A percentile compares a stretch with the other conserved stretches of the same genome.
Evolutionary conservation across 148 eudicot species (phyloP).

Genomic region (Cornus controversa): DNA sequence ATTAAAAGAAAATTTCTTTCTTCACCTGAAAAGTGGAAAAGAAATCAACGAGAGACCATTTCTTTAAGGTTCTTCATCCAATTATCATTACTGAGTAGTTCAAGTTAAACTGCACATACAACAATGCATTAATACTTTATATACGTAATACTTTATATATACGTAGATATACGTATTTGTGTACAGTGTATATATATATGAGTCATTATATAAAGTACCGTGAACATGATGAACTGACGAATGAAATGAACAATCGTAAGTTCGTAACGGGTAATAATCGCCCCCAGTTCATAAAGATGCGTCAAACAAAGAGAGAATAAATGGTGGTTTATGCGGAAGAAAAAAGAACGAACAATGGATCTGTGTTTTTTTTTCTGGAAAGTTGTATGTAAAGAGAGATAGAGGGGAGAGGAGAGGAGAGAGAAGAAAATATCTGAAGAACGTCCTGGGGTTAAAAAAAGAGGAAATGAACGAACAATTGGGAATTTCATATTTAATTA

Average conservation of each 20-base stretch:
- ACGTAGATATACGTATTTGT: not conserved
- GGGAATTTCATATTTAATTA: not conserved
- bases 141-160: too few relatives aligned
- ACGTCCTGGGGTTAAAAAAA: not conserved
- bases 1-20: not conserved
- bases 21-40: not conserved
- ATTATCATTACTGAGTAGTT: not conserved
- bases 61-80: conserved; percentile 8
- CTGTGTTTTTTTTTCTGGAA: too few relatives aligned
- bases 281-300: not conserved
- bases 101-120: not conserved
- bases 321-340: too few relatives aligned
- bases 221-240: not conserved
- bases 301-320: not conserved
- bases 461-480: too few relatives aligned
- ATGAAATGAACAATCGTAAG: not conserved
- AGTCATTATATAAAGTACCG: not conserved
- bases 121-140: not conserved
- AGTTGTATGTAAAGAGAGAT: conserved; percentile 1
- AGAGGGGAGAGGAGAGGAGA: conserved; percentile 4
- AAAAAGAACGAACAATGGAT: not conserved
- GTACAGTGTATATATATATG: too few relatives aligned
- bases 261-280: not conserved
- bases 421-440: conserved; percentile 12
- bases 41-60: not conserved